Conservation (phyloP, 164 flowering plant species). For the Buxus sempervirens region DNA sequence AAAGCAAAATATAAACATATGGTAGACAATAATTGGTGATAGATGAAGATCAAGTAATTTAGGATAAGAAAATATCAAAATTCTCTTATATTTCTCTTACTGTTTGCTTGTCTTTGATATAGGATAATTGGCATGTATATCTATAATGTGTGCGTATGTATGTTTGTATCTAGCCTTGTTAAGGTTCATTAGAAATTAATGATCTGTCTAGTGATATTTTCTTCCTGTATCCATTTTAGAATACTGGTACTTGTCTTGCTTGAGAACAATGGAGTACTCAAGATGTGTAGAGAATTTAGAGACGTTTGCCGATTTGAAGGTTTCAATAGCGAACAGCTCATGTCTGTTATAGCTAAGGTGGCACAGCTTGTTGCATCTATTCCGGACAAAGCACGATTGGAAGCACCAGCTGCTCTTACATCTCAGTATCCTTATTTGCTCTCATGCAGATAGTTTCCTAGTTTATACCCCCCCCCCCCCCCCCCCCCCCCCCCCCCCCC, state of each 20-base stretch:
- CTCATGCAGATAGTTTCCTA: neutral
- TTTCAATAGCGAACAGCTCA: conserved; percentile 20
- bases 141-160: too few relatives aligned
- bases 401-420: conserved; percentile 60
- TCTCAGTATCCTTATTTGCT: conserved; percentile 78
- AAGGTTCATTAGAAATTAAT: neutral
- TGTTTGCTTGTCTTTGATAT: neutral
- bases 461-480: too few relatives aligned
- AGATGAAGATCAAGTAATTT: neutral
- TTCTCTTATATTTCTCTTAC: neutral
- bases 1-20: too few relatives aligned
- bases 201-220: neutral
- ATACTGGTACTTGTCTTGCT: conserved; percentile 71
- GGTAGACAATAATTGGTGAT: neutral
- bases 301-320: conserved; percentile 21
- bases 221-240: conserved; percentile 33
- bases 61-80: neutral
- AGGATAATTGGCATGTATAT: too few relatives aligned
- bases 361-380: conserved; percentile 78
- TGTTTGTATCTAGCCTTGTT: too few relatives aligned
- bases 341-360: conserved; percentile 43
- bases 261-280: conserved; percentile 59
- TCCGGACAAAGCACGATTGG: conserved; percentile 76
- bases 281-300: conserved; percentile 58
- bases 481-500: too few relatives aligned